Conservation (phyloP, 192 early-diverging fungal genomes). For the Coemansia sp. region DNA sequence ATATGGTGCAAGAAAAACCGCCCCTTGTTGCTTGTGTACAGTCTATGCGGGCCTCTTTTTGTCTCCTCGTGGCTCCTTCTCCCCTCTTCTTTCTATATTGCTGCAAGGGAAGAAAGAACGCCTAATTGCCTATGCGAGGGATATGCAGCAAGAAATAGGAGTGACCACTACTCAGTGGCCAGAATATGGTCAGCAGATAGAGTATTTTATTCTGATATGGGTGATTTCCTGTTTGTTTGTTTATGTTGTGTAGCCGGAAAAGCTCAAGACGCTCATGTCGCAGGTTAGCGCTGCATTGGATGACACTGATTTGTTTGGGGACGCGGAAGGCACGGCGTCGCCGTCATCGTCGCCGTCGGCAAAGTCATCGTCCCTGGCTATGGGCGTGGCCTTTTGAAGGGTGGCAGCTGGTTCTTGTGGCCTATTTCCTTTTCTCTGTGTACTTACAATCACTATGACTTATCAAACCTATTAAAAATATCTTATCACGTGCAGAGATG, state of each 20-base stretch:
- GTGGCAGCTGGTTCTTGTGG: not conserved
- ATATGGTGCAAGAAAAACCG: not conserved
- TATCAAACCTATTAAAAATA: not conserved
- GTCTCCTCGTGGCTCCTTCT: not conserved
- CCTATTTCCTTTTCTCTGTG: not conserved
- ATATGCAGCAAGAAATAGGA: not conserved
- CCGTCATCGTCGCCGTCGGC: constrained; percentile 12
- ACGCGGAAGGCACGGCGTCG: constrained; percentile 7
- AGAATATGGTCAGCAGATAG: constrained; percentile 1
- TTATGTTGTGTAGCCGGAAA: constrained; percentile 36
- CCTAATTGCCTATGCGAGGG: not conserved
- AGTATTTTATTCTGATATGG: not conserved
- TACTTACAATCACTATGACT: not conserved
- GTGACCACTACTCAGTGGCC: not conserved
- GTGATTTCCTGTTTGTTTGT: not conserved
- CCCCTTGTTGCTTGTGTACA: too few species aligned
- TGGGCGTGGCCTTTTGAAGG: constrained; percentile 31
- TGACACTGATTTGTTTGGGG: constrained; percentile 29
- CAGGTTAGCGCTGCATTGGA: constrained; percentile 49
- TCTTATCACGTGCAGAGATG: not conserved
- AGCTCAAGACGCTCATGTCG: constrained; percentile 48
- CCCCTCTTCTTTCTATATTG: not conserved
- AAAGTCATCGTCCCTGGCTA: constrained; percentile 7
- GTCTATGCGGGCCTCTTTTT: too few species aligned
- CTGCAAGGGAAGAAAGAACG: not conserved